phyloP scores from a whole-genome alignment of 2,329 filamentous ascomycete genomes.

The Xylariaceae sp. region DNA sequence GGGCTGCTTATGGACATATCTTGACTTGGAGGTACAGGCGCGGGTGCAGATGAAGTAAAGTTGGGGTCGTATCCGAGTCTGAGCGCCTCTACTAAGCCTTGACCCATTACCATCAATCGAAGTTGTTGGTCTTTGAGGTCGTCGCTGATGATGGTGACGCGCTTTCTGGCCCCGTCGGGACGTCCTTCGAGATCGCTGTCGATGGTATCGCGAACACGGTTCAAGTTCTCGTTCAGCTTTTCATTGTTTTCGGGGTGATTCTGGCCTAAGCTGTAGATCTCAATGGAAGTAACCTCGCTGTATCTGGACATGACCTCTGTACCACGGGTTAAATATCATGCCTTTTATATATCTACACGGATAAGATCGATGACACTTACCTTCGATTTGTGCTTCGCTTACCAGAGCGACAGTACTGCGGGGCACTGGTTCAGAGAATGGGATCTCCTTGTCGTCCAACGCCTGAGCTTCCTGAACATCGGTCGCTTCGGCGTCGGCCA shows the following conservation, averaged over 20 bases:
- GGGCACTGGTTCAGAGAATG: conserved; percentile 45
- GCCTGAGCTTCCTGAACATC: conserved; percentile 35
- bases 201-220: too few relatives aligned
- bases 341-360: neutral
- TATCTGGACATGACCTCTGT: conserved; percentile 64
- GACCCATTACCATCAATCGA: too few relatives aligned
- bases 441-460: conserved; percentile 34
- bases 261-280: conserved; percentile 75
- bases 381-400: conserved; percentile 65
- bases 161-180: conserved; percentile 53
- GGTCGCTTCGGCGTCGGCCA: conserved; percentile 29
- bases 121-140: conserved; percentile 40
- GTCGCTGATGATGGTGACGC: conserved; percentile 71
- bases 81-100: too few relatives aligned
- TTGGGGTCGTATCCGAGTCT: too few relatives aligned
- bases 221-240: conserved; percentile 40
- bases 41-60: too few relatives aligned
- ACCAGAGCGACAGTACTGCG: conserved; percentile 61
- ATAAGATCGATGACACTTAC: conserved; percentile 37
- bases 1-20: conserved; percentile 33
- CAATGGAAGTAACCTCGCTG: conserved; percentile 68
- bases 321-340: conserved; percentile 1
- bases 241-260: conserved; percentile 64
- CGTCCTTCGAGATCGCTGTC: conserved; percentile 39
- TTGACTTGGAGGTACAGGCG: conserved; percentile 23